Base-by-base conservation (phyloP, 257 asterid species). In the Sherardia arvensis region DNA sequence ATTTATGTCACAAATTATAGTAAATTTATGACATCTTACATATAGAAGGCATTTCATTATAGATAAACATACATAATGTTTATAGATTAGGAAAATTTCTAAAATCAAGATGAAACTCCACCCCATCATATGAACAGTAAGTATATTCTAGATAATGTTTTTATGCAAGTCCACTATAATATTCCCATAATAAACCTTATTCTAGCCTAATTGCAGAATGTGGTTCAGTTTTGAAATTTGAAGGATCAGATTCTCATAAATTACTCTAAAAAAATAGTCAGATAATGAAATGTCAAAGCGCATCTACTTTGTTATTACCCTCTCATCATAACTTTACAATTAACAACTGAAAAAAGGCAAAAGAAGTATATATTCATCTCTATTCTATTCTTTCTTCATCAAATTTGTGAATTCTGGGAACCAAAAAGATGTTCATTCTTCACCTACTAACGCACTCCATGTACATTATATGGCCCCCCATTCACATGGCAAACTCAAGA, bases 391-490 rank as follows among this genome's bases (percentile, higher is more conserved):
- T 10, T 22, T 33, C 18, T 64, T 64, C 36, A 32, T 67, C 30
- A 32, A 28, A 62, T 21, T 28, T 47, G 25, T 48, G 17, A 9
- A 40, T 28, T 18, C 20, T 53, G 53, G 15, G 28, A 36, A 7
- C 17, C 74, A 53, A 59, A 53, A 59, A 56, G 58, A 58, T 58
- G 59, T 65, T 69, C 51, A 43, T 43, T 43, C 51, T 43, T 43
- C 70, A 80, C 85, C 85, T 47, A 80, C 74, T 65, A 70, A 29
- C 66, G 62, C 79, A 70, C 69, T 66, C 34, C 56, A 26, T 5
- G 27, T 25, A 5, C 33, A 33, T 33, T 2, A 28, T 1, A 32
- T 11, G 69, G 69, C 56, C 53, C 72, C 72, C 45, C 74, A 10
- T 43, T 20, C 76, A 73, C 73, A 70, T 68, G 69, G 70, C 60